These are phyloP conservation scores for Otatea glauca DNA, from an alignment of 176 grass and related monocot species.

Conservation along the genomic window DNA sequence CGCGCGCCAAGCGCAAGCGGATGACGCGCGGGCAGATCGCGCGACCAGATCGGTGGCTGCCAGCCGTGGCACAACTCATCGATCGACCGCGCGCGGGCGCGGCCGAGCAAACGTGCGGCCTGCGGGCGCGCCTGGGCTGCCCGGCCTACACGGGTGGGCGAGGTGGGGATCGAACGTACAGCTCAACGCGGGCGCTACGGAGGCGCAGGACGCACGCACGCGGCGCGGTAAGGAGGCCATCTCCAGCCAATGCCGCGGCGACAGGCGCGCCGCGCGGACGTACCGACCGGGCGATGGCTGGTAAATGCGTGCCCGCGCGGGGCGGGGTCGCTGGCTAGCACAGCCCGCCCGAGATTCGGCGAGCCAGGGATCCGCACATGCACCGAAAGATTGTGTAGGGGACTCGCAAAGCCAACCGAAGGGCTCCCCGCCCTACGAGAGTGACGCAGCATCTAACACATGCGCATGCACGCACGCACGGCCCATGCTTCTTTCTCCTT, in stretches of 20 bases:
- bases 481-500: neutral
- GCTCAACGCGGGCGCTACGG: slow-evolving; percentile 12
- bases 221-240: neutral
- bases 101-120: neutral
- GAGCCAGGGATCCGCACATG: slow-evolving; percentile 39
- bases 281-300: neutral
- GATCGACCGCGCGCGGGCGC: neutral
- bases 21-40: neutral
- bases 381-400: slow-evolving; percentile 4
- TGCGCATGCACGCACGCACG: neutral
- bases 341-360: slow-evolving; percentile 2
- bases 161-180: neutral
- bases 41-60: neutral
- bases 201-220: neutral
- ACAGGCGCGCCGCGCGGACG: neutral
- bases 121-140: too few relatives aligned
- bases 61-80: slow-evolving; percentile 13
- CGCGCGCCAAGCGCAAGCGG: neutral
- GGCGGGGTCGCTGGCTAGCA: neutral
- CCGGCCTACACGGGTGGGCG: neutral
- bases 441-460: slow-evolving; percentile 59
- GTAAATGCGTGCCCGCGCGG: neutral
- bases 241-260: slow-evolving; percentile 24
- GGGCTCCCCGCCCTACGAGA: slow-evolving; percentile 38
- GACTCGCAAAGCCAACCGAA: neutral